A percentile compares a stretch with the other conserved stretches of the same genome.
Conservation (phyloP, 169 alveolate species). For the Eimeria necatrix region DNA sequence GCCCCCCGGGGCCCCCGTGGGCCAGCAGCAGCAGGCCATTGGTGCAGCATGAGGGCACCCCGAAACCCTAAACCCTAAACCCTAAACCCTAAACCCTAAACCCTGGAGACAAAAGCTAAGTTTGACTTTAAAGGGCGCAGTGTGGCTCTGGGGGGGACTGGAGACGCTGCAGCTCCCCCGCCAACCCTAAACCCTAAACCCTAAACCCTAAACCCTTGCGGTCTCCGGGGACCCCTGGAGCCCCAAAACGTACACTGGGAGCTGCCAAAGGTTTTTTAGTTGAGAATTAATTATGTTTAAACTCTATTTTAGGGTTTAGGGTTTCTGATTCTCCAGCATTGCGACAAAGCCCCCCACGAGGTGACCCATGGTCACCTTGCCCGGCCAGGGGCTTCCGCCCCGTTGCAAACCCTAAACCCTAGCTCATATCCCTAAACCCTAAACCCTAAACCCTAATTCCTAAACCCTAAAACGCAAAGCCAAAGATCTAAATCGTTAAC, state of each 20-base stretch:
- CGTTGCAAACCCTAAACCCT: conserved; percentile 36
- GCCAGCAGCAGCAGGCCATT: conserved; percentile 29
- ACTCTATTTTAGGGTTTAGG: background rate
- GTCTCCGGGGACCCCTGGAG: no score
- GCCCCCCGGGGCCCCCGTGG: background rate
- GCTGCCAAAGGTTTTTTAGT: background rate
- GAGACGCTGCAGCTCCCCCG: background rate
- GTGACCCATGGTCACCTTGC: background rate
- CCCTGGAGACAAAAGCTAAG: background rate
- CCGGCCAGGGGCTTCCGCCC: background rate
- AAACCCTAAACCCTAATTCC: background rate
- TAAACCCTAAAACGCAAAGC: background rate
- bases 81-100: conserved; percentile 30
- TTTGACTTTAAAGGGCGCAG: background rate
- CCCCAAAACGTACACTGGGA: background rate
- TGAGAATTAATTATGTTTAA: background rate
- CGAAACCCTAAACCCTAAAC: conserved; percentile 15
- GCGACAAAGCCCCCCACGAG: background rate
- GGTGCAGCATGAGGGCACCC: background rate
- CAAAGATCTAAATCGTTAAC: background rate
- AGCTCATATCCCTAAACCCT: no score
- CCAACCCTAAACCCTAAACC: conserved; percentile 32
- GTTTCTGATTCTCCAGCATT: background rate
- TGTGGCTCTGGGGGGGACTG: background rate
- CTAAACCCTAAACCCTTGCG: background rate